Evolutionary conservation across 306 rosid genomes (phyloP), one percentile per base, ranked within the genome.

Genomic region (Vicia villosa): DNA sequence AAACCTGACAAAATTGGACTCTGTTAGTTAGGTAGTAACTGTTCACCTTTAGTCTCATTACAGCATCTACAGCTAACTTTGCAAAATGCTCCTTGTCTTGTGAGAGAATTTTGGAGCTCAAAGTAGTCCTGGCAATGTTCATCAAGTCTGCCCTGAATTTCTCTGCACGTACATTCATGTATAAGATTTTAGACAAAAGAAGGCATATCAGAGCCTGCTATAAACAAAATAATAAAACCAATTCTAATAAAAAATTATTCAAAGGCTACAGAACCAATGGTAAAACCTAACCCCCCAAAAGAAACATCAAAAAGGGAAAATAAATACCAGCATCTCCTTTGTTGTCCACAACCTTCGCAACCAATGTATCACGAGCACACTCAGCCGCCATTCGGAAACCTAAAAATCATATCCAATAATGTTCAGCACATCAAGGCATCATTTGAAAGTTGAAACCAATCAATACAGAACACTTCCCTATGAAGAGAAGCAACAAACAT

Each of bases 301-400:
- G 22, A 13, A 47, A 4, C 4, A 63, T 52, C n/a, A 9, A 32
- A 71, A 66, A 40, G 41, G 12, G 28, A 50, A 5, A 74, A 42
- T 5, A 15, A 50, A 45, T 82, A 86, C 99, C 97, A 57, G 87
- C 63, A 83, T 94, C 96, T 24, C 68, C 84, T 83, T 84, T 89
- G 73, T 94, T 94, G 79, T 94, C 99, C 60, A 88, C 85, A 55
- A 89, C 99, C 80, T 82, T 94, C 69, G 50, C 80, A 77, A 89
- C 82, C 86, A 95, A 74, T 38, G 91, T 91, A 84, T 84, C 51
- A 21, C 88, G 90, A 16, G 97, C 95, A 78, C 96, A 95, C 81
- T 89, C 97, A 28, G 88, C 88, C 13, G 97, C 99, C 99, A 94
- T 94, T 50, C 95, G 91, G 74, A 83, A 94, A 80, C 99, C 99